phyloP scores from a whole-genome alignment of 352 stramenopile species.

The Globisporangium nodosum region DNA sequence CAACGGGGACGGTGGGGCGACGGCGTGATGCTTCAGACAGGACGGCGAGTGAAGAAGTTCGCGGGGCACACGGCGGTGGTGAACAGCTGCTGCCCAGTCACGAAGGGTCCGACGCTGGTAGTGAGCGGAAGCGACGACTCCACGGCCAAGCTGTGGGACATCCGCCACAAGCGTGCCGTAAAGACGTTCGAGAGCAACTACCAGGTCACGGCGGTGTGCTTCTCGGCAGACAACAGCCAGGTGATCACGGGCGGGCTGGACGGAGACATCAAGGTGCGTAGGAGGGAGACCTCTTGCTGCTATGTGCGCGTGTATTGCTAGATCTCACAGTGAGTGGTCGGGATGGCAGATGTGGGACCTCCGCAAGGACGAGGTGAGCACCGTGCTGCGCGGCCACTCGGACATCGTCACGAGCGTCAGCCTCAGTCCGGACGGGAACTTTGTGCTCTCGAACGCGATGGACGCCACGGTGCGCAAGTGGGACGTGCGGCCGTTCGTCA shows the following conservation, averaged over 20 bases:
- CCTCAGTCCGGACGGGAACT: conserved; percentile 91
- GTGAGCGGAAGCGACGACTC: conserved; percentile 91
- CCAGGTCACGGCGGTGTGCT: conserved; percentile 89
- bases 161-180: conserved; percentile 67
- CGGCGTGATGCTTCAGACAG: conserved; percentile 41
- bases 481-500: conserved; percentile 91
- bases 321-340: too few relatives aligned
- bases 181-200: conserved; percentile 86
- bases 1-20: not conserved
- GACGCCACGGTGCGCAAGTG: conserved; percentile 90
- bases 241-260: conserved; percentile 92
- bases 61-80: conserved; percentile 81
- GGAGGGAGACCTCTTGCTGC: too few relatives aligned
- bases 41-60: conserved; percentile 79
- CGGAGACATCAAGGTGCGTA: conserved; percentile 81
- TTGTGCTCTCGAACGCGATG: conserved; percentile 94
- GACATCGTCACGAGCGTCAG: conserved; percentile 94
- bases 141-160: conserved; percentile 88
- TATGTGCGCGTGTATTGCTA: too few relatives aligned
- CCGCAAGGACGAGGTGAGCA: conserved; percentile 71
- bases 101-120: conserved; percentile 71
- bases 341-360: conserved; percentile 84
- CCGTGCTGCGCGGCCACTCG: conserved; percentile 86
- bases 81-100: conserved; percentile 89
- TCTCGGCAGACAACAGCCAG: conserved; percentile 78